These are phyloP conservation scores for Cyclotella cryptica DNA, from an alignment of 108 stramenopile species.

Conservation along the genomic window DNA sequence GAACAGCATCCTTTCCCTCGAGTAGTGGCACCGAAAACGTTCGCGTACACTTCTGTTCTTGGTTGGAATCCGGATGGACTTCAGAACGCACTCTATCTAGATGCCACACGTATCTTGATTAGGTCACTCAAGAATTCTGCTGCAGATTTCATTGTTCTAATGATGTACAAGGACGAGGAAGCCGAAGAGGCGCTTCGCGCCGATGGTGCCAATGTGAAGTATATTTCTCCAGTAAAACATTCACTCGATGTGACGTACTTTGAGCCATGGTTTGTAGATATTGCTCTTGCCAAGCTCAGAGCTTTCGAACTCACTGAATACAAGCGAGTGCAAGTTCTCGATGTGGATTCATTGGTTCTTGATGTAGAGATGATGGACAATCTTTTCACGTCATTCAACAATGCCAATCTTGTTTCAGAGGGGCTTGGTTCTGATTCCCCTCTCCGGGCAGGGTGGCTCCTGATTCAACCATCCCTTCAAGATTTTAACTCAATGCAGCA, in stretches of 20 bases:
- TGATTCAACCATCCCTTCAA: background rate
- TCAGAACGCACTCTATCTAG: background rate
- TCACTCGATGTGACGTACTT: background rate
- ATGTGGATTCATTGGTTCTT: background rate
- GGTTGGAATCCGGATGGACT: background rate
- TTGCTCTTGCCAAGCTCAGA: conserved; percentile 3
- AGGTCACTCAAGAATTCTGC: background rate
- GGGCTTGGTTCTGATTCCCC: conserved; percentile 8
- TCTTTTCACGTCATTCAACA: background rate
- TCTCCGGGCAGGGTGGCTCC: background rate
- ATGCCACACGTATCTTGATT: background rate
- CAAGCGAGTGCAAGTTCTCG: background rate
- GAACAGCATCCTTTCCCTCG: too few species aligned
- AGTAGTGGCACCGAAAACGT: background rate
- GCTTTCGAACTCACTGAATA: conserved; percentile 6
- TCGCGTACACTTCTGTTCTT: conserved; percentile 9
- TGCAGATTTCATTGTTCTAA: background rate
- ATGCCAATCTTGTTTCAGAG: background rate
- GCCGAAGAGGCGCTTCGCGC: background rate
- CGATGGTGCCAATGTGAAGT: background rate
- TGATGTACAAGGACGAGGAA: background rate
- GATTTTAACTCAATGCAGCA: background rate
- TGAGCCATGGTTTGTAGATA: conserved; percentile 7
- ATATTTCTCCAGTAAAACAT: background rate
- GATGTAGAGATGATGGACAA: background rate